Base-by-base conservation (phyloP, 2,329 filamentous ascomycete genomes). In the Plenodomus tracheiphilus region DNA sequence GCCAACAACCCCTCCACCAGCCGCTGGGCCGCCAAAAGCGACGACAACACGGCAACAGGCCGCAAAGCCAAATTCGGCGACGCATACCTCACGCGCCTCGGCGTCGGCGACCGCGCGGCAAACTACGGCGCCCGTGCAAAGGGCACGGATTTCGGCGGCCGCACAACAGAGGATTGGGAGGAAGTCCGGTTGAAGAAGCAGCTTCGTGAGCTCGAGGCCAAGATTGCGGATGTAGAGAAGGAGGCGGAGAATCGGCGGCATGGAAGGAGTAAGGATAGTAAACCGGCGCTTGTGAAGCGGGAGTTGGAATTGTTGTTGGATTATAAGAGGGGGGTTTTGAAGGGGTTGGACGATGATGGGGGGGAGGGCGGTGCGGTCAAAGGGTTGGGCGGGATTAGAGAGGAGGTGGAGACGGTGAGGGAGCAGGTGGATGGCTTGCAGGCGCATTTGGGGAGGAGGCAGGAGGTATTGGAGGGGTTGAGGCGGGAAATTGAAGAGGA, bases 21-120 rank as follows among this genome's bases (percentile, higher is more conserved):
- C 53, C 85, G 87, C 64, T 96, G 91, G 88, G 91, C 89, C 2
- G 82, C 85, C 53, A 85, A 87, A 55, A 84, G 86, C 40, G 89
- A 92, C 67, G 90, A 95, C 43, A 83, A 83, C 58, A 97, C 93
- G 0, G 77, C 83, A 30, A 94, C 91, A 0, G 92, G 93, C 49
- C 88, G 89, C 68, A 99, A 99, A 77, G 88, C 91, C 62, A 97
- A 96, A 76, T 99, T 99, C 68, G 94, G 94, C 58, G 94, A 99
- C 72, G 89, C 96, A 56, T 99, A 97, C 74, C 83, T 99, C 48
- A 95, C 89, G 53, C 86, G 94, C 11, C 81, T 99, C 34, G 94
- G 94, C 7, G 80, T 86, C 5, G 84, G 85, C 17, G 84, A 85
- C 43, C 88, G 92, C 66, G 85, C 87, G 59, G 56, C 59, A 28